Base-by-base conservation (phyloP, 2,329 filamentous ascomycete species). In the Exophiala sp. region DNA sequence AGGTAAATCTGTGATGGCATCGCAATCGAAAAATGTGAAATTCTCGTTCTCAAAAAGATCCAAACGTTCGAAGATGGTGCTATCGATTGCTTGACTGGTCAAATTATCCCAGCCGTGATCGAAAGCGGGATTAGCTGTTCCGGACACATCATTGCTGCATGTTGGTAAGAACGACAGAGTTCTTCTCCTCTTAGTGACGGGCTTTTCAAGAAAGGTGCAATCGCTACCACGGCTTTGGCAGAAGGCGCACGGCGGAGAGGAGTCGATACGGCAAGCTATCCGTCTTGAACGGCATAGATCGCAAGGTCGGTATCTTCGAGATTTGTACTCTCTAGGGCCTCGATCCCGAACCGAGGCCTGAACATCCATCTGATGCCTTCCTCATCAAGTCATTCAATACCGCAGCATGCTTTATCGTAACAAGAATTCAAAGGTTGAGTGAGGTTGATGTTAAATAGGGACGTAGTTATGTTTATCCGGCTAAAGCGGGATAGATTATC, bases 241-340 rank as follows among this genome's bases (percentile, higher is more conserved):
- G n/a, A 55, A 55, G 16, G 47, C 40, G 38, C 47, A 55, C 12
- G 52, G 52, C 12, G 52, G 52, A 20, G 47, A 40, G 9, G 47
- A 50, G 5, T 55, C 52, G 20, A 55, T 55, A 10, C 52, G 52
- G 14, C 54, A 57, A 6, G 54, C 54, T 3, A 57, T 52, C 34
- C 53, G 53, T 9, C 54, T 21, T 14, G 24, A 21, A 9, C 54
- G 36, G 34, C 54, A 57, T 8, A 38, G 35, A 36, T 57, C 54
- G 46, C 54, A 57, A 2, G 54, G 54, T 18, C 54, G 44, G 42
- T 57, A 36, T 9, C 50, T 44, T 10, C 54, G 20, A 20, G 54
- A 57, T 18, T 51, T 52, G 42, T 53, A 58, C 24, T 51, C 57
- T 52, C 59, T 55, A 6, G 53, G 59, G 12, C 52, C 52, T 46